Evolutionary conservation across 805 yeast species (phyloP).

Genomic region (Candida maesae): DNA sequence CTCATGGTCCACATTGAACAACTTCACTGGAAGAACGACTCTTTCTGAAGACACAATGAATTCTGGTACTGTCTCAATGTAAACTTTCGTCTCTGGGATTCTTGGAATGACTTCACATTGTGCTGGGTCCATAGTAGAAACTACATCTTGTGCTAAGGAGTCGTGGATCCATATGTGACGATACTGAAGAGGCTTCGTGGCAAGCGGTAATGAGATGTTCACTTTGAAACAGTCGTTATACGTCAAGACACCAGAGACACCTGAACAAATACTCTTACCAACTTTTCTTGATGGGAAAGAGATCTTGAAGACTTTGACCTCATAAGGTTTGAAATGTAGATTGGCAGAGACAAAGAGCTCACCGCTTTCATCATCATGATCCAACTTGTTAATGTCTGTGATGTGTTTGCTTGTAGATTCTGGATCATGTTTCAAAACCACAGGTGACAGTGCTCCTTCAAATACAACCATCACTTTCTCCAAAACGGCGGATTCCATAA

Average conservation of each 20-base stretch:
- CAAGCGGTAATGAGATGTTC: conserved; percentile 20
- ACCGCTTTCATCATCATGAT: conserved; percentile 8
- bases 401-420: not conserved
- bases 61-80: conserved; percentile 22
- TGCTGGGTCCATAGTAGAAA: conserved; percentile 20
- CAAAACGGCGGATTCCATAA: conserved; percentile 5
- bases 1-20: conserved; percentile 32
- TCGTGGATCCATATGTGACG: conserved; percentile 17
- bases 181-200: conserved; percentile 9
- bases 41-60: conserved; percentile 32
- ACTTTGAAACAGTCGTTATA: conserved; percentile 18
- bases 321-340: conserved; percentile 14
- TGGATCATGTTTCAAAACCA: conserved; percentile 15
- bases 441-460: conserved; percentile 17
- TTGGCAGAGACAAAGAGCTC: conserved; percentile 10
- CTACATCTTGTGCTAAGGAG: conserved; percentile 7
- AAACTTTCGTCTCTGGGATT: conserved; percentile 32
- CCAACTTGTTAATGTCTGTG: not conserved
- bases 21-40: conserved; percentile 21
- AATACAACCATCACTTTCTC: conserved; percentile 12
- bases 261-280: conserved; percentile 15
- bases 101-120: conserved; percentile 34
- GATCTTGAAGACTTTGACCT: conserved; percentile 17
- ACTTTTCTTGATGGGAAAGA: conserved; percentile 17
- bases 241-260: conserved; percentile 15